These are phyloP conservation scores for Solanum hybrid DNA, from an alignment of 305 asterid genomes.

Conservation along the genomic window DNA sequence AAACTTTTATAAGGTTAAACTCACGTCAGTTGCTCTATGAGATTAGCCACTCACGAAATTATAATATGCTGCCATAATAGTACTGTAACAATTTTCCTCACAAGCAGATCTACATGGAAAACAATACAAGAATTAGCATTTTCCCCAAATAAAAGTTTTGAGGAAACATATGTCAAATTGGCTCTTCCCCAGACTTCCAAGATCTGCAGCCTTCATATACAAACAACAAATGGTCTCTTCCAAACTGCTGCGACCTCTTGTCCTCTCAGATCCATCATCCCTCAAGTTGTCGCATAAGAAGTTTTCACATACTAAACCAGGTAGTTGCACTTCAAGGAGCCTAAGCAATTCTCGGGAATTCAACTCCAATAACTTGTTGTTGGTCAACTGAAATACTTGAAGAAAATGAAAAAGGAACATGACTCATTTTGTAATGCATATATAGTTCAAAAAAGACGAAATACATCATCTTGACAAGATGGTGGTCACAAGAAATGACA, in stretches of 20 bases:
- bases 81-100: slow-evolving; percentile 31
- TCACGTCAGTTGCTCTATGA: slow-evolving; percentile 78
- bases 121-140: slow-evolving; percentile 9
- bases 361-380: slow-evolving; percentile 51
- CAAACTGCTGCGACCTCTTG: slow-evolving; percentile 15
- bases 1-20: slow-evolving; percentile 17
- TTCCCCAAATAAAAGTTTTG: background rate
- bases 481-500: background rate
- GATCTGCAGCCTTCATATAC: slow-evolving; percentile 50
- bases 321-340: slow-evolving; percentile 54
- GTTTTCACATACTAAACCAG: slow-evolving; percentile 38
- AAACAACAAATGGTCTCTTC: slow-evolving; percentile 61
- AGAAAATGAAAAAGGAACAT: slow-evolving; percentile 11
- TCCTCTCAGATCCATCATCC: slow-evolving; percentile 14
- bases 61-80: slow-evolving; percentile 39
- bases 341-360: slow-evolving; percentile 80
- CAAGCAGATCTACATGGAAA: slow-evolving; percentile 22
- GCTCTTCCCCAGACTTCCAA: slow-evolving; percentile 27
- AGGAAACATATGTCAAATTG: background rate
- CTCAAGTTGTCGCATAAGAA: slow-evolving; percentile 26
- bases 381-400: slow-evolving; percentile 47
- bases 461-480: background rate
- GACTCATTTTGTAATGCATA: background rate
- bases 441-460: background rate
- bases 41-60: slow-evolving; percentile 71